These are phyloP conservation scores for Calocera viscosa DNA, from an alignment of 768 basidiomycete genomes.

Conservation along the genomic window DNA sequence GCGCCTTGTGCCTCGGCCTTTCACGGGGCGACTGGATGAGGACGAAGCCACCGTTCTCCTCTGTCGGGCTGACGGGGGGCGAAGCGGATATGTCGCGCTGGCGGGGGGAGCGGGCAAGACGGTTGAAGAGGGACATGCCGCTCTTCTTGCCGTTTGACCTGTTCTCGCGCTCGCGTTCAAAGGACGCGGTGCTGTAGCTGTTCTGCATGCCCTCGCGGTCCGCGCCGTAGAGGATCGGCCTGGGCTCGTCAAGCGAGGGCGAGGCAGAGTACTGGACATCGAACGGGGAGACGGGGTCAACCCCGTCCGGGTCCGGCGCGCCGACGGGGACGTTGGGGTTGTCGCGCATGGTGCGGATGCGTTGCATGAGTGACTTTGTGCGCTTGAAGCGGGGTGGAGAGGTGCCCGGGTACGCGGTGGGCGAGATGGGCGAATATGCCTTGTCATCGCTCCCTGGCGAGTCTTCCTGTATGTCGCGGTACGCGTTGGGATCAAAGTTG, in stretches of 20 bases:
- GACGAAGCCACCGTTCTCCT: conserved; percentile 35
- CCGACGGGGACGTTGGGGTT: conserved; percentile 66
- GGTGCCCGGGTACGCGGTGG: not conserved
- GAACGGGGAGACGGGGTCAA: conserved; percentile 21
- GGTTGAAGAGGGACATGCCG: not conserved
- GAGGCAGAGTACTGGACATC: not conserved
- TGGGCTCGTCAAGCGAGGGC: not conserved
- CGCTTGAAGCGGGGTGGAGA: conserved; percentile 36
- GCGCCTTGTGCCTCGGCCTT: conserved; percentile 39
- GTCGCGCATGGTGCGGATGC: conserved; percentile 80
- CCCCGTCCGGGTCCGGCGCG: conserved; percentile 31
- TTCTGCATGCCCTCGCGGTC: not conserved
- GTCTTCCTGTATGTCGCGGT: not conserved
- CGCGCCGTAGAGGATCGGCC: not conserved
- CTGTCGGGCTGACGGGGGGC: not conserved
- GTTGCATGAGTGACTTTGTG: conserved; percentile 73
- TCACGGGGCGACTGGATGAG: conserved; percentile 41
- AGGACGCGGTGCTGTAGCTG: not conserved
- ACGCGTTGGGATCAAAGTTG: conserved; percentile 17
- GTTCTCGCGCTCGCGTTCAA: not conserved
- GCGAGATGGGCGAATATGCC: not conserved
- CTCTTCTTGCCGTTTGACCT: not conserved
- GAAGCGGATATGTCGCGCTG: not conserved
- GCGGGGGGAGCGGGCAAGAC: not conserved
- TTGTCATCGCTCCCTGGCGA: not conserved